A percentile compares a stretch with the other conserved stretches of the same genome.
Conservation (phyloP, 148 eudicot genomes). For the Silene uniflora region DNA sequence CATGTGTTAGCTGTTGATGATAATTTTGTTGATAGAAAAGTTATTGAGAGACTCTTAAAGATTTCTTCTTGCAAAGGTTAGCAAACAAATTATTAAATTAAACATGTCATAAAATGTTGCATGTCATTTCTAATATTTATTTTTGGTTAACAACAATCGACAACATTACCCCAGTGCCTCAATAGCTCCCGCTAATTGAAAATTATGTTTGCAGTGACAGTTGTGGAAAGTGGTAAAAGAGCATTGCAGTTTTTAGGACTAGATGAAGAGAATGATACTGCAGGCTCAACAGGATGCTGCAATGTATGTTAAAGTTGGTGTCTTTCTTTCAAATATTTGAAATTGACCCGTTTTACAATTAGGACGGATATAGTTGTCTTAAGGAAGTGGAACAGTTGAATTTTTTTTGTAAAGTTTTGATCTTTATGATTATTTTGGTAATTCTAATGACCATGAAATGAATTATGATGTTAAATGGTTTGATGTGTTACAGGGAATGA, state of each 20-base stretch:
- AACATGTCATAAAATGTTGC: neutral
- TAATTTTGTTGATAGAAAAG: conserved; percentile 38
- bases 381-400: too few relatives aligned
- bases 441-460: neutral
- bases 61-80: conserved; percentile 43
- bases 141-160: neutral
- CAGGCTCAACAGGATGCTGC: conserved; percentile 8
- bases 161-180: too few relatives aligned
- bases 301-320: conserved; percentile 17
- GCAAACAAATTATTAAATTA: conserved; percentile 8
- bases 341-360: too few relatives aligned
- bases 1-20: conserved; percentile 50
- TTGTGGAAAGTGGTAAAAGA: conserved; percentile 44
- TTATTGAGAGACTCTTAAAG: conserved; percentile 39
- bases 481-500: conserved; percentile 20
- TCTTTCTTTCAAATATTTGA: neutral
- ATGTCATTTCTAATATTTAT: neutral
- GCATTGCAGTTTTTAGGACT: conserved; percentile 42
- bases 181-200: too few relatives aligned
- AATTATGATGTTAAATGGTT: conserved; percentile 7
- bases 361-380: too few relatives aligned
- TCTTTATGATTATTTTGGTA: neutral
- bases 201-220: conserved; percentile 32
- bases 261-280: conserved; percentile 30
- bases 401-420: neutral